Evolutionary conservation across 2,329 filamentous ascomycete genomes (phyloP).

Genomic region (Xylaria sp.): DNA sequence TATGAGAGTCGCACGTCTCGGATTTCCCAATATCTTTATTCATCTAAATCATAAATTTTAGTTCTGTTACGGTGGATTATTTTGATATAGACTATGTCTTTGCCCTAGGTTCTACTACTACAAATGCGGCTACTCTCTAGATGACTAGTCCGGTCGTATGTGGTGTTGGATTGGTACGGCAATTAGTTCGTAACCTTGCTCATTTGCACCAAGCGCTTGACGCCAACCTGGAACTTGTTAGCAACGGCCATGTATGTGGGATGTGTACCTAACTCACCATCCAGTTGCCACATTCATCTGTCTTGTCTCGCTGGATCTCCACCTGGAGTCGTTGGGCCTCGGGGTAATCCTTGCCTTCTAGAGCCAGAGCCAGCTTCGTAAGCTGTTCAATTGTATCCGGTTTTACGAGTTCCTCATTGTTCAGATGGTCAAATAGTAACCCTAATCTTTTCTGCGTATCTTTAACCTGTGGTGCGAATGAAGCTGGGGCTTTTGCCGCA

Average conservation of each 20-base stretch:
- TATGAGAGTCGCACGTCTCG: neutral
- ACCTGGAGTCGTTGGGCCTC: conserved; percentile 71
- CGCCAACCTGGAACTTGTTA: conserved; percentile 66
- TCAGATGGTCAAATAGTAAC: conserved; percentile 95
- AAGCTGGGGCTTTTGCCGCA: conserved; percentile 81
- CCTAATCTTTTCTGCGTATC: conserved; percentile 93
- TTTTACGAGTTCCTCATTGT: conserved; percentile 90
- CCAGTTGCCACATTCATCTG: conserved; percentile 83
- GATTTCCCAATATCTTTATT: neutral
- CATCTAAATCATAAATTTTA: conserved; percentile 1
- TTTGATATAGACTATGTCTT: neutral
- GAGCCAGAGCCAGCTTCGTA: conserved; percentile 65
- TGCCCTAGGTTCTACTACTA: neutral
- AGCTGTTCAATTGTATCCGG: conserved; percentile 76
- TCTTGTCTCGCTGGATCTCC: conserved; percentile 77
- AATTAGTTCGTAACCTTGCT: conserved; percentile 67
- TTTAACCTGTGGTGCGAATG: conserved; percentile 86
- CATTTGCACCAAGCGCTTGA: conserved; percentile 80
- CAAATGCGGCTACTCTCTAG: neutral
- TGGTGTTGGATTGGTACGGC: neutral
- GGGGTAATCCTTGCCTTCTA: conserved; percentile 73
- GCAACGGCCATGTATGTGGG: conserved; percentile 30
- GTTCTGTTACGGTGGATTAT: neutral
- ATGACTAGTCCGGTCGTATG: neutral
- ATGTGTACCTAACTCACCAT: conserved; percentile 66